These are phyloP conservation scores for Heterobasidion annosum DNA, from an alignment of 1,284 basidiomycete species.

Conservation along the genomic window DNA sequence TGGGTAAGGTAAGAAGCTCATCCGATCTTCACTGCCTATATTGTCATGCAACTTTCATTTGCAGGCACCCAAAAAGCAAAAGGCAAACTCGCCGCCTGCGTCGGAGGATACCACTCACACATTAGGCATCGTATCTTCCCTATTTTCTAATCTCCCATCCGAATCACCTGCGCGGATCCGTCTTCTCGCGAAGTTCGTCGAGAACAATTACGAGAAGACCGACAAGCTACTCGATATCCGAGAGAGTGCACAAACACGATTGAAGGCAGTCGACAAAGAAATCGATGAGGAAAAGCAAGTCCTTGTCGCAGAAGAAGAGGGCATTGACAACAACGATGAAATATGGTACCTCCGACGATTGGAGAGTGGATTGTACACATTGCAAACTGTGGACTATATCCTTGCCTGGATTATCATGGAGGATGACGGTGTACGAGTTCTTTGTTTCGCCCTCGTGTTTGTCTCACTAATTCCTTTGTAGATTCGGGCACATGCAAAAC, in stretches of 20 bases:
- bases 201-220: conserved; percentile 84
- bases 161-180: conserved; percentile 80
- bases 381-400: conserved; percentile 91
- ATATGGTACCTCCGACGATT: conserved; percentile 77
- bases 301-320: conserved; percentile 46
- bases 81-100: conserved; percentile 39
- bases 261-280: conserved; percentile 52
- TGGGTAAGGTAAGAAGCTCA: conserved; percentile 70
- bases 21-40: not conserved
- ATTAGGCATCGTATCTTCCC: conserved; percentile 80
- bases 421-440: conserved; percentile 80
- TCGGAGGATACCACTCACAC: conserved; percentile 85
- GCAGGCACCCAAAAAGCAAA: conserved; percentile 53
- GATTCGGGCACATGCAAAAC: conserved; percentile 65
- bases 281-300: conserved; percentile 65
- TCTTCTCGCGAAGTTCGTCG: conserved; percentile 89
- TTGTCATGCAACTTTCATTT: not conserved
- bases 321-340: conserved; percentile 56
- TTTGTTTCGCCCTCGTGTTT: not conserved
- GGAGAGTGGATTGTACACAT: conserved; percentile 80
- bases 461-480: conserved; percentile 21
- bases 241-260: conserved; percentile 53
- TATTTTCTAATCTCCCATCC: conserved; percentile 84
- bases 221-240: conserved; percentile 89
- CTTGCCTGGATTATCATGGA: conserved; percentile 96